A percentile compares a stretch with the other conserved stretches of the same genome.
Conservation (phyloP, 306 rosid species). For the Cucumis melo region DNA sequence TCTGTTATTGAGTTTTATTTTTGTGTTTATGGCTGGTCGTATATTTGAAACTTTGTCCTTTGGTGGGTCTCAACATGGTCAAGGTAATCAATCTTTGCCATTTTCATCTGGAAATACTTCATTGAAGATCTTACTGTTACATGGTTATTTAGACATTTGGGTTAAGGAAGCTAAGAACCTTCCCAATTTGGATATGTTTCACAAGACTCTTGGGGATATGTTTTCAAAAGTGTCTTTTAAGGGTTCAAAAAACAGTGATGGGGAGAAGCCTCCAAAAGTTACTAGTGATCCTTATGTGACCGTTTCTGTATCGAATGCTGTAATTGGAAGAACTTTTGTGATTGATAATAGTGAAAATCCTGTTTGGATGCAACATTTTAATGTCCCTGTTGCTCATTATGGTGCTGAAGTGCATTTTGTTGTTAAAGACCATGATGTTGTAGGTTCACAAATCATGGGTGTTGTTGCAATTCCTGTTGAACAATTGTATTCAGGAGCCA, state of each 20-base stretch:
- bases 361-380: constrained; percentile 67
- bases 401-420: constrained; percentile 66
- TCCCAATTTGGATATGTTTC: constrained; percentile 68
- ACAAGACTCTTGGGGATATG: constrained; percentile 38
- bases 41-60: constrained; percentile 33
- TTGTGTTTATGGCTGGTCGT: neutral
- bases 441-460: constrained; percentile 68
- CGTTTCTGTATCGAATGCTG: constrained; percentile 44
- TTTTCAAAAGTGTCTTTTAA: constrained; percentile 25
- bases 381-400: constrained; percentile 64
- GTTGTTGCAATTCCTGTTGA: constrained; percentile 64
- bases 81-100: constrained; percentile 37
- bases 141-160: constrained; percentile 58
- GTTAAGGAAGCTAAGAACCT: constrained; percentile 50
- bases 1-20: neutral
- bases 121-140: constrained; percentile 37
- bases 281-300: constrained; percentile 87
- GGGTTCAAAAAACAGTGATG: constrained; percentile 19
- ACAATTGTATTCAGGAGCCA: constrained; percentile 20
- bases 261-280: constrained; percentile 15
- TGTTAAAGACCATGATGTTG: constrained; percentile 59
- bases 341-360: constrained; percentile 60
- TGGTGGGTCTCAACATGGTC: constrained; percentile 57
- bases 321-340: constrained; percentile 71
- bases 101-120: constrained; percentile 36